Percentiles rank a stretch among this genome's conserved stretches.
These are phyloP conservation scores for Claviceps spartinae DNA, from an alignment of 2,329 filamentous ascomycete species.

Conservation along the genomic window DNA sequence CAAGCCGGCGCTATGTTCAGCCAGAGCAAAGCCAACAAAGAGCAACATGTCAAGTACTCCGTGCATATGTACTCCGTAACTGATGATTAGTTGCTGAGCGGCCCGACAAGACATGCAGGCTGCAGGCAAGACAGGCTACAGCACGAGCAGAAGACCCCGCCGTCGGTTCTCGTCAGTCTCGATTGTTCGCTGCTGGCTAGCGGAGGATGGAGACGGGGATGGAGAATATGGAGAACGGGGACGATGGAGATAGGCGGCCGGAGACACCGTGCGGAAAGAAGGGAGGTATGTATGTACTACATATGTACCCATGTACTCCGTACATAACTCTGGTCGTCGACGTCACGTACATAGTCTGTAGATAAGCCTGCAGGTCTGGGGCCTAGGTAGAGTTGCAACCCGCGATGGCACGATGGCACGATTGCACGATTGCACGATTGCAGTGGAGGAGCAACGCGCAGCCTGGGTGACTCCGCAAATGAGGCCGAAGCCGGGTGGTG, in stretches of 20 bases:
- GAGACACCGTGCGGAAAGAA: not conserved
- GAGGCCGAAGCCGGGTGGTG: slow-evolving; percentile 3
- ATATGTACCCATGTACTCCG: too few relatives aligned
- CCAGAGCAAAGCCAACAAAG: too few relatives aligned
- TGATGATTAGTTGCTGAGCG: too few relatives aligned
- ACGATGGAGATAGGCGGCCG: not conserved
- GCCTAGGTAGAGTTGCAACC: not conserved
- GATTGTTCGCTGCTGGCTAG: too few relatives aligned
- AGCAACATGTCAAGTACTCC: too few relatives aligned
- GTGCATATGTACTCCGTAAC: too few relatives aligned
- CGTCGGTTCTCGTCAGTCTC: too few relatives aligned
- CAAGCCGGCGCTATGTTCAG: too few relatives aligned
- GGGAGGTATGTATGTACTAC: not conserved
- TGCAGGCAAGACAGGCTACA: too few relatives aligned
- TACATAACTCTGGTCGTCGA: not conserved
- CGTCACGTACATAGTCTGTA: not conserved
- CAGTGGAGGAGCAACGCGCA: not conserved
- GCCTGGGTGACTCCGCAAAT: slow-evolving; percentile 5
- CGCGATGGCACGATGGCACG: not conserved
- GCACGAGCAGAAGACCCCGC: too few relatives aligned
- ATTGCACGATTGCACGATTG: not conserved
- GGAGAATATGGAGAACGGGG: not conserved
- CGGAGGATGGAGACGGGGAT: not conserved
- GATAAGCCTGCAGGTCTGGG: slow-evolving; percentile 1
- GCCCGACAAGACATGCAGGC: too few relatives aligned